Conservation (phyloP, 805 yeast genomes). For the Saccharomyces kudriavzevii region DNA sequence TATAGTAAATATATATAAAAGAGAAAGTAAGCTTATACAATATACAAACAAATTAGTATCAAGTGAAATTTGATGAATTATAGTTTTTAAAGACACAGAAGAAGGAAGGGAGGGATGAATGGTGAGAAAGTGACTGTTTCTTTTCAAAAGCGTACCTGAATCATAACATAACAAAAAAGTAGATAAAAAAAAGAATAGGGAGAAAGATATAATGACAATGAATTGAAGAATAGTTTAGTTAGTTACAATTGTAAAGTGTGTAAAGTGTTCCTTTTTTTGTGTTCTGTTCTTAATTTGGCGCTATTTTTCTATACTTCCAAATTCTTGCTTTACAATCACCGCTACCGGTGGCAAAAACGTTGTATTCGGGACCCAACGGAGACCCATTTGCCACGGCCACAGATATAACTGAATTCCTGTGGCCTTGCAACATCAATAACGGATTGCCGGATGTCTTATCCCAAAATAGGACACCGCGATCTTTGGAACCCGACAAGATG, state of each 20-base stretch:
- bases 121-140: background rate
- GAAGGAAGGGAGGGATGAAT: background rate
- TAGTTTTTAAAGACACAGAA: background rate
- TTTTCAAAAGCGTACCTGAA: background rate
- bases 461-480: slow-evolving; percentile 96
- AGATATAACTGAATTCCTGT: slow-evolving; percentile 87
- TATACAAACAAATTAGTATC: background rate
- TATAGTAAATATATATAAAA: background rate
- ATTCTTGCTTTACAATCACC: slow-evolving; percentile 97
- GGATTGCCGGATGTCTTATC: slow-evolving; percentile 88
- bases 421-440: slow-evolving; percentile 91
- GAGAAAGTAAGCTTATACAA: background rate
- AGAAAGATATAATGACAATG: background rate
- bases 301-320: slow-evolving; percentile 64
- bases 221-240: background rate
- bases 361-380: slow-evolving; percentile 46
- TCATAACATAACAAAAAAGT: background rate
- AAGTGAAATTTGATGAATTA: background rate
- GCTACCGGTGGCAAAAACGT: slow-evolving; percentile 92
- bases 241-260: background rate
- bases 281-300: background rate
- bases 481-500: slow-evolving; percentile 90
- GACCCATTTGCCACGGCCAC: slow-evolving; percentile 85
- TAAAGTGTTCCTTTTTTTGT: background rate
- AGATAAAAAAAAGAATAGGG: background rate